Conservation (phyloP, 139 green algal genomes). For the Tetradesmus obliquus region DNA sequence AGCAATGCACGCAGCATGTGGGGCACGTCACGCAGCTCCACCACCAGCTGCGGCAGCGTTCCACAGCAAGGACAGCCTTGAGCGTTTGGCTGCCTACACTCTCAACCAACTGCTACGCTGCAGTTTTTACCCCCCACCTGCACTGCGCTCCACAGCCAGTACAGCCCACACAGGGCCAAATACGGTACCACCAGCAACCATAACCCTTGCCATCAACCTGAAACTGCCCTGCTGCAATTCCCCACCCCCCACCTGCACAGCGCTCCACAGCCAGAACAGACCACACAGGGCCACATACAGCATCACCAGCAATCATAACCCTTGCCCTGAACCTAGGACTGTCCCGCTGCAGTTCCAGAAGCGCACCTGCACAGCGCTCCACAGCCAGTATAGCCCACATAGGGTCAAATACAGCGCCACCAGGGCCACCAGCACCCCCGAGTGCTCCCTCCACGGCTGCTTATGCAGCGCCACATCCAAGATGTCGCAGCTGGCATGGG, state of each 20-base stretch:
- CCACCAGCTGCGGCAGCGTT: no score
- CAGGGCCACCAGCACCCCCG: constrained; percentile 12
- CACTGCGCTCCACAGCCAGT: constrained; percentile 65
- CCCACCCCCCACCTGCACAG: constrained; percentile 65
- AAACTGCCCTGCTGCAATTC: no score
- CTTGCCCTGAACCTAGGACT: no score
- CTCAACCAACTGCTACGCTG: no score
- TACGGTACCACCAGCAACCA: constrained; percentile 79
- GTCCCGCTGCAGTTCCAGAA: no score
- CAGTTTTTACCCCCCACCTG: no score
- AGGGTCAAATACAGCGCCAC: constrained; percentile 79
- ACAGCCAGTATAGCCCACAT: constrained; percentile 74
- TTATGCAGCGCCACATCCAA: constrained; percentile 58
- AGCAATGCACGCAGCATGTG: no score
- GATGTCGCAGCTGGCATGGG: constrained; percentile 78
- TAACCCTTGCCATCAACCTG: no score
- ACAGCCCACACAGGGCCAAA: constrained; percentile 69
- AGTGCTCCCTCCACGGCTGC: constrained; percentile 36
- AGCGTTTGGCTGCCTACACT: no score
- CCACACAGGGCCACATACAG: constrained; percentile 77
- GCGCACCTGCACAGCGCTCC: constrained; percentile 57
- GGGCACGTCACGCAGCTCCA: not conserved
- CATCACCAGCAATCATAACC: no score
- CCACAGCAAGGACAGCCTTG: no score
- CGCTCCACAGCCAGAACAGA: constrained; percentile 70